Evolutionary conservation across 2,329 filamentous ascomycete genomes (phyloP).

Genomic region (Capronia epimyces): DNA sequence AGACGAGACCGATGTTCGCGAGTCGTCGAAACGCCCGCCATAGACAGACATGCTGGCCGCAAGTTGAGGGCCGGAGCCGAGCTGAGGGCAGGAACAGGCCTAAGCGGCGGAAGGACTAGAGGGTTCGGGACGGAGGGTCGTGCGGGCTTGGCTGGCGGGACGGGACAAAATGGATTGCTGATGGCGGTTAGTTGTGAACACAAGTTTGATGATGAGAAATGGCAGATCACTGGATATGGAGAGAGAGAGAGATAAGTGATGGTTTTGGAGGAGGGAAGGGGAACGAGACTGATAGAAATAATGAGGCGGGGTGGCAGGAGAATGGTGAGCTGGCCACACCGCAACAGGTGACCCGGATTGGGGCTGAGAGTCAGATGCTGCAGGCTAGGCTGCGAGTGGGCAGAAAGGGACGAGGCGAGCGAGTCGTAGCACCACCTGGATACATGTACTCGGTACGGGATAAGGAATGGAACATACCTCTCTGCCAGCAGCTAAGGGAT

Average conservation of each 20-base stretch:
- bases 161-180: neutral
- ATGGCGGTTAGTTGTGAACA: neutral
- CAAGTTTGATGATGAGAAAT: neutral
- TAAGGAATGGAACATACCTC: too few relatives aligned
- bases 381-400: neutral
- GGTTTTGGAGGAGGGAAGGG: constrained; percentile 4
- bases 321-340: constrained; percentile 13
- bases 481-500: too few relatives aligned
- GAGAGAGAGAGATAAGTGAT: constrained; percentile 16
- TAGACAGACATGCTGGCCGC: constrained; percentile 28
- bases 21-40: constrained; percentile 40
- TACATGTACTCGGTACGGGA: too few relatives aligned
- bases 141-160: neutral
- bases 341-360: constrained; percentile 10
- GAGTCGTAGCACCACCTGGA: neutral
- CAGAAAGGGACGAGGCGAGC: neutral
- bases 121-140: neutral
- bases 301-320: constrained; percentile 17
- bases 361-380: constrained; percentile 16
- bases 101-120: neutral
- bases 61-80: neutral
- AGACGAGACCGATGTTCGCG: constrained; percentile 26
- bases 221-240: neutral
- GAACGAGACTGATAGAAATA: constrained; percentile 3
- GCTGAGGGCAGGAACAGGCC: neutral